Conservation (phyloP, 768 basidiomycete genomes). For the Boletus edulis region DNA sequence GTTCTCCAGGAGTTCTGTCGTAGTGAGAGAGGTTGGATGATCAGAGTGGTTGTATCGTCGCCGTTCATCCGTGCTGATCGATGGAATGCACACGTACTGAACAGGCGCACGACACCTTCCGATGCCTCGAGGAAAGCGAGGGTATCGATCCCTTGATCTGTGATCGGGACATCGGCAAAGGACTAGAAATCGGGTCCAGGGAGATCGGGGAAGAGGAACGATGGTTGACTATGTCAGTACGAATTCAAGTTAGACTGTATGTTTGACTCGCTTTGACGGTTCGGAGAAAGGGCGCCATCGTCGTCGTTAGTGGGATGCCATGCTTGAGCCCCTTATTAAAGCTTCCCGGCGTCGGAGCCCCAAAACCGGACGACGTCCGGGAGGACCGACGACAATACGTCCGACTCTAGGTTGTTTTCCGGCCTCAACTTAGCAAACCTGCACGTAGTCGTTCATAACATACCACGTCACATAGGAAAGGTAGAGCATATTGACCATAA, state of each 20-base stretch:
- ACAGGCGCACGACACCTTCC: constrained; percentile 83
- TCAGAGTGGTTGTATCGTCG: neutral
- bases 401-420: too few relatives aligned
- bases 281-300: constrained; percentile 76
- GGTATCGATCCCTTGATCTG: constrained; percentile 87
- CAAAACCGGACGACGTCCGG: too few relatives aligned
- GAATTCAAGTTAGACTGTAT: too few relatives aligned
- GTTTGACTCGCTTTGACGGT: constrained; percentile 54
- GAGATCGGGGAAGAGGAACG: neutral
- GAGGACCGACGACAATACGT: too few relatives aligned
- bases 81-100: constrained; percentile 55
- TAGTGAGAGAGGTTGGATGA: neutral
- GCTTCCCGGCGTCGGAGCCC: too few relatives aligned
- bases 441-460: too few relatives aligned
- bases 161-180: constrained; percentile 88
- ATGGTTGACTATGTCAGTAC: neutral
- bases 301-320: constrained; percentile 1
- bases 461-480: too few relatives aligned
- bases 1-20: constrained; percentile 25
- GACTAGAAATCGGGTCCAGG: constrained; percentile 49
- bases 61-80: neutral
- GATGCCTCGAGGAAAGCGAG: constrained; percentile 83
- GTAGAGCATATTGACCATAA: too few relatives aligned
- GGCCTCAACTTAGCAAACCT: too few relatives aligned
- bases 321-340: too few relatives aligned